These are phyloP conservation scores for Boletus pseudopeckii DNA, from an alignment of 768 basidiomycete genomes.

Conservation along the genomic window DNA sequence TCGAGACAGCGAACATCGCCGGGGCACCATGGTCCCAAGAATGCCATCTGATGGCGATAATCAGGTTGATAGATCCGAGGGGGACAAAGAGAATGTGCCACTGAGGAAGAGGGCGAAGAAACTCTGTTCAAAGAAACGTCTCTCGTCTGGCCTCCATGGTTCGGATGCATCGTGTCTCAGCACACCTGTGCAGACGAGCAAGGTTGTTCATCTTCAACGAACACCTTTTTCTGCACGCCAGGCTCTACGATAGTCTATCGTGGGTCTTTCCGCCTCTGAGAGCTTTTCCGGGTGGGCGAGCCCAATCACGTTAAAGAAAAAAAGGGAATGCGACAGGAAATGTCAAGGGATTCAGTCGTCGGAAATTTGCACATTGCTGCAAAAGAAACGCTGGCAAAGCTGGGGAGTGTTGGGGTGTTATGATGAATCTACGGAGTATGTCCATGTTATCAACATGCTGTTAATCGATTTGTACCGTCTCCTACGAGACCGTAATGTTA, in stretches of 20 bases:
- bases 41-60: neutral
- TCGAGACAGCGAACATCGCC: constrained; percentile 37
- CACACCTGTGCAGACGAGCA: constrained; percentile 6
- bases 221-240: constrained; percentile 14
- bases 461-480: constrained; percentile 32
- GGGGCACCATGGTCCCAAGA: constrained; percentile 1
- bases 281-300: neutral
- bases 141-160: neutral
- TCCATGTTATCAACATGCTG: constrained; percentile 28
- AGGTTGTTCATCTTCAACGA: constrained; percentile 11
- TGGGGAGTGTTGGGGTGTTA: neutral
- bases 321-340: neutral
- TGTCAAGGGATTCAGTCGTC: neutral
- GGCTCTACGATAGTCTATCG: constrained; percentile 17
- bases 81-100: constrained; percentile 60
- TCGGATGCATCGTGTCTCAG: constrained; percentile 2
- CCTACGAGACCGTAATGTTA: constrained; percentile 27
- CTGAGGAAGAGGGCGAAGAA: constrained; percentile 48
- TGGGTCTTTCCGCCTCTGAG: neutral
- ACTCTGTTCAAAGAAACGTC: constrained; percentile 26
- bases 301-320: neutral
- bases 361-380: constrained; percentile 1
- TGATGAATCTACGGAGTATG: constrained; percentile 20
- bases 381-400: neutral
- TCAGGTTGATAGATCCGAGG: constrained; percentile 23